Conservation (phyloP, 176 grass and related monocot genomes). For the Dactylis glomerata region DNA sequence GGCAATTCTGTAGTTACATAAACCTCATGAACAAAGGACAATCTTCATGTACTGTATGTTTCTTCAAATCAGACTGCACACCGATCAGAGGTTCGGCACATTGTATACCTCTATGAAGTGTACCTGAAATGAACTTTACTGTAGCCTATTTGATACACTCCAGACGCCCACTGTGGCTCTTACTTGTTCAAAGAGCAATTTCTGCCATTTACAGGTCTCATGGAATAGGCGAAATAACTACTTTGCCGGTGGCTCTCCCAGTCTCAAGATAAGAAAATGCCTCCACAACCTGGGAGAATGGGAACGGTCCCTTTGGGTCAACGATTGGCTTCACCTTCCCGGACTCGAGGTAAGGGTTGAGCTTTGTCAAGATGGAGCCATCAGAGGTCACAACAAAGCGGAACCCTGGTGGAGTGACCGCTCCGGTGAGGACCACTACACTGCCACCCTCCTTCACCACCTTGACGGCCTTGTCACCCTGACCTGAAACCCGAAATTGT, state of each 20-base stretch:
- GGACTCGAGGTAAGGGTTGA: constrained; percentile 79
- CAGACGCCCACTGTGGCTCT: not conserved
- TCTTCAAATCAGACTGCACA: not conserved
- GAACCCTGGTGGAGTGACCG: constrained; percentile 64
- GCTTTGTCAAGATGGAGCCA: constrained; percentile 54
- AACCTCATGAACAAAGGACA: not conserved
- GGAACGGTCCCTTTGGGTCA: constrained; percentile 56
- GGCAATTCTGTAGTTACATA: not conserved
- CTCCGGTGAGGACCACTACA: constrained; percentile 70
- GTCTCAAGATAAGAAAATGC: constrained; percentile 90
- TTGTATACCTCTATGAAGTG: not conserved
- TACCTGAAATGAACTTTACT: constrained; percentile 5
- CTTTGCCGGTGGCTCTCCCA: constrained; percentile 74
- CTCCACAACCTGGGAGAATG: constrained; percentile 69
- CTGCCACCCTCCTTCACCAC: constrained; percentile 76
- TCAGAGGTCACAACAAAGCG: constrained; percentile 84
- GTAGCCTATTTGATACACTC: not conserved
- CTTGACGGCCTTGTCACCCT: constrained; percentile 76
- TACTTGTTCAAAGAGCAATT: not conserved
- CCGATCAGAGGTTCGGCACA: constrained; percentile 3
- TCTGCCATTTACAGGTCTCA: constrained; percentile 17
- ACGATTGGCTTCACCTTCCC: constrained; percentile 78
- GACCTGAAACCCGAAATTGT: constrained; percentile 42
- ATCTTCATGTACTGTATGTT: not conserved
- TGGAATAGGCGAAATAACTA: constrained; percentile 71